phyloP scores from a whole-genome alignment of 140 eudicot species.

The Stevia rebaudiana region DNA sequence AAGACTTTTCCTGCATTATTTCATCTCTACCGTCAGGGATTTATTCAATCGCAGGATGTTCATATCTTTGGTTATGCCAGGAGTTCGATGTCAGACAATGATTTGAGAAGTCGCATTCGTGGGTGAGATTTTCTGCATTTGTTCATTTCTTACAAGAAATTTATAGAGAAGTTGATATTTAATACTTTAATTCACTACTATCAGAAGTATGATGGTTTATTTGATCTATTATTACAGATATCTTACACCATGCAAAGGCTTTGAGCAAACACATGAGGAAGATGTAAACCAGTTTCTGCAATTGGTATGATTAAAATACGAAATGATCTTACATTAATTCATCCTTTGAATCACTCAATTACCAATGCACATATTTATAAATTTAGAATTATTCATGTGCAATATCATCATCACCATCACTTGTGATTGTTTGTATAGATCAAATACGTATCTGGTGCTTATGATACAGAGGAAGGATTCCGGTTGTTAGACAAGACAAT shows the following conservation, averaged over 20 bases:
- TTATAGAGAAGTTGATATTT: background rate
- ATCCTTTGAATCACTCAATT: background rate
- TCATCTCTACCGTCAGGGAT: conserved; percentile 77
- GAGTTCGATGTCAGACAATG: conserved; percentile 65
- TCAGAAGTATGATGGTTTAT: conserved; percentile 4
- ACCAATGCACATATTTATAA: background rate
- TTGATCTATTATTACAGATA: conserved; percentile 43
- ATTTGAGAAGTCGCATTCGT: conserved; percentile 71
- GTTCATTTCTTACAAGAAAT: background rate
- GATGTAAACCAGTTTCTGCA: conserved; percentile 61
- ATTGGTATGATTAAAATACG: conserved; percentile 39
- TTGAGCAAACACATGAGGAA: conserved; percentile 39
- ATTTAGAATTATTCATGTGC: background rate
- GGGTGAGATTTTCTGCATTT: conserved; percentile 49
- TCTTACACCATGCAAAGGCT: conserved; percentile 58
- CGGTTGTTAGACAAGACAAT: conserved; percentile 60
- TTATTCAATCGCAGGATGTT: conserved; percentile 72
- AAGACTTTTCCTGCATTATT: conserved; percentile 76
- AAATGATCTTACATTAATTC: background rate
- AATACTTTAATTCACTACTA: background rate
- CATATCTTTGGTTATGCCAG: conserved; percentile 93
- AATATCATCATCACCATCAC: conserved; percentile 11
- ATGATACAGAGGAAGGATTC: conserved; percentile 85
- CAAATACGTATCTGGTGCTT: conserved; percentile 77
- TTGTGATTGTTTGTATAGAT: conserved; percentile 42